A percentile compares a stretch with the other conserved stretches of the same genome.
Conservation (phyloP, 495 filamentous ascomycete species). For the Hypoxylon fragiforme region DNA sequence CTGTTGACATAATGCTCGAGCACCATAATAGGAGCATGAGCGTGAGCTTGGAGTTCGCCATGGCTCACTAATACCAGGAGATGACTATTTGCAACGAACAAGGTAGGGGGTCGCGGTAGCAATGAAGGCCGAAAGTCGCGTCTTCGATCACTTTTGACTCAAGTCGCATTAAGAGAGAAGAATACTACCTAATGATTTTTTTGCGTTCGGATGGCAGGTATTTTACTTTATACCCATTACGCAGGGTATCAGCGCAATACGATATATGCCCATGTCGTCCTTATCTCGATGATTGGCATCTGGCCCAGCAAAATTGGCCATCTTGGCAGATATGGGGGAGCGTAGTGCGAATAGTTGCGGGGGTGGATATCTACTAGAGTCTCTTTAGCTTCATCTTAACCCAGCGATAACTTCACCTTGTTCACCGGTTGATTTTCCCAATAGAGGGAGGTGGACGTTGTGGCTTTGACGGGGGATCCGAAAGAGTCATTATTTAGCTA, state of each 20-base stretch:
- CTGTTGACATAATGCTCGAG: constrained; percentile 6
- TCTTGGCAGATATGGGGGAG: background rate
- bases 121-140: background rate
- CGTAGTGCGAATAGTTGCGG: constrained; percentile 1
- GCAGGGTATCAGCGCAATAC: no score
- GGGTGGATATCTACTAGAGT: background rate
- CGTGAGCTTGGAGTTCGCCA: background rate
- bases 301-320: background rate
- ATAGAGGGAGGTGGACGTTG: background rate
- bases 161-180: no score
- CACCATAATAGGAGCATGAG: constrained; percentile 1
- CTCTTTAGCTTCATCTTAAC: constrained; percentile 1
- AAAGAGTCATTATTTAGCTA: no score
- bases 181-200: no score
- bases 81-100: background rate
- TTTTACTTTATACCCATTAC: no score
- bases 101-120: background rate
- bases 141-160: background rate
- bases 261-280: constrained; percentile 3
- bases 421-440: background rate
- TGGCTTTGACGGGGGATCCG: constrained; percentile 1
- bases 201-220: constrained; percentile 3
- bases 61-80: background rate
- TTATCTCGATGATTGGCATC: background rate
- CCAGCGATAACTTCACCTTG: no score